Conservation (phyloP, 352 stramenopile genomes). For the Vaucheria bursata region DNA sequence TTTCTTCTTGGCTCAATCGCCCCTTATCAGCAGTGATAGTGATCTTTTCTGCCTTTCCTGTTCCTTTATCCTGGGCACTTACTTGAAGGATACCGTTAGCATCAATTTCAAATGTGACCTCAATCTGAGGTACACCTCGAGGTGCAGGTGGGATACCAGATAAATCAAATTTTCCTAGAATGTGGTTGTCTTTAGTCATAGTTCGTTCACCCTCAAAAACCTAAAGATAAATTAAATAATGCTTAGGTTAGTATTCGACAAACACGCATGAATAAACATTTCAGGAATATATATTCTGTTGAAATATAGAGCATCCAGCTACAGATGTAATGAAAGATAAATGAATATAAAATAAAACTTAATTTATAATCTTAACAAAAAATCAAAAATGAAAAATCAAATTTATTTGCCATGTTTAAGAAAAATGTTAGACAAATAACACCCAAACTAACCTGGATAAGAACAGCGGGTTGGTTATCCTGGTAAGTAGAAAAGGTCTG, state of each 20-base stretch:
- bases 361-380: no score
- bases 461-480: constrained; percentile 90
- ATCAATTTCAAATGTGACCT: constrained; percentile 98
- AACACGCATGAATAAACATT: no score
- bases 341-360: no score
- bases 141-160: constrained; percentile 91
- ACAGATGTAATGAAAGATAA: no score
- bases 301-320: no score
- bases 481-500: constrained; percentile 97
- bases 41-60: constrained; percentile 94
- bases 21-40: constrained; percentile 98
- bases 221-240: no score
- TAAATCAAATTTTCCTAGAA: constrained; percentile 98
- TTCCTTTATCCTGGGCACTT: constrained; percentile 93
- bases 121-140: constrained; percentile 95
- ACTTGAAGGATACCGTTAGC: constrained; percentile 97
- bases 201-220: constrained; percentile 97
- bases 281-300: no score
- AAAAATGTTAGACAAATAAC: no score
- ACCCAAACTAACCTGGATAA: constrained; percentile 76
- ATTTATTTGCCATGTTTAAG: no score
- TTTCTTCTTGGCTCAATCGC: constrained; percentile 94
- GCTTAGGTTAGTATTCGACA: no score
- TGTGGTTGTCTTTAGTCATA: constrained; percentile 99
- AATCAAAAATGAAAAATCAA: no score